Base-by-base conservation (phyloP, 176 grass and related monocot species). In the Musa itinerans region DNA sequence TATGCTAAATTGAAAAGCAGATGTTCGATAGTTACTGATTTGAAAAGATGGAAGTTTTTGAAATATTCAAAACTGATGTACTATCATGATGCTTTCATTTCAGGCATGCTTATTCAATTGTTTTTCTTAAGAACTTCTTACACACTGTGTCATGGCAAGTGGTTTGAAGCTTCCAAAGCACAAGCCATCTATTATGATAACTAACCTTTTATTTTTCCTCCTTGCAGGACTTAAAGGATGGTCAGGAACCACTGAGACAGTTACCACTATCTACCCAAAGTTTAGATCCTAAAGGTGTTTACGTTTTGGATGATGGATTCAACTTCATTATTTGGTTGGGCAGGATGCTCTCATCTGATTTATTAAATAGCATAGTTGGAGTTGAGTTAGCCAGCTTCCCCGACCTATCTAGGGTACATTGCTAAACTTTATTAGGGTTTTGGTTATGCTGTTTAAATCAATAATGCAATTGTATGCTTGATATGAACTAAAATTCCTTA, bases 261-360 rank as follows among this genome's bases (percentile, higher is more conserved):
- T 79, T 87, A 75, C 83, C 86, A 75, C 76, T 98, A 61, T 91
- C 88, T 24, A 51, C 84, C 17, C 90, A 89, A 64, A 95, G 86
- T 65, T 77, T 99, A 75, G 89, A 99, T 80, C 83, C 86, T 65
- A 88, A 83, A 81, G 96, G 91, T 52, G 53, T 99, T 16, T 99
- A 95, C 67, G 83, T 99, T 69, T 88, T 91, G 83, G 87, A 92
- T 66, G 87, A 99, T 72, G 96, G 96, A 8, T 89, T 99, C 76
- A 88, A 56, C 67, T 92, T 99, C 69, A 62, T 89, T 83, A 65
- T 95, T 56, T 99, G 91, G 96, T 91, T 99, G 56, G 96, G 91
- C 65, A 95, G 96, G 74, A 99, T 88, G 86, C 67, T 84, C 2
- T 74, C 87, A 62, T 82, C 96, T 77, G 91, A 92, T 79, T 57